A percentile compares a stretch with the other conserved stretches of the same genome.
phyloP scores from a whole-genome alignment of 495 filamentous ascomycete species.

The Entonaema liquescens region DNA sequence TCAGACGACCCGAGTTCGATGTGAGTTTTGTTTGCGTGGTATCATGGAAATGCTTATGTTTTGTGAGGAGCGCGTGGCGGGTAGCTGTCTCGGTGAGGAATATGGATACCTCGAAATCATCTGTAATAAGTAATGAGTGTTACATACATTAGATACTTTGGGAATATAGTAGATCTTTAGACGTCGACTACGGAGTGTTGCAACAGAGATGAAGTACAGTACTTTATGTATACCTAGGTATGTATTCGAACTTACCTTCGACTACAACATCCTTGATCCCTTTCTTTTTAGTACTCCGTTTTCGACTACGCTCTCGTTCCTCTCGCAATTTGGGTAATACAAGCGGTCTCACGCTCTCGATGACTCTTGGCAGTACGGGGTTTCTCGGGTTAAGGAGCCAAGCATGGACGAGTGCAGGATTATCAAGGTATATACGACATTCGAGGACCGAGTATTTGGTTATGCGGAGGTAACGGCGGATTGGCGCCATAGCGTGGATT shows the following conservation, averaged over 20 bases:
- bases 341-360: slow-evolving; percentile 80
- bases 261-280: slow-evolving; percentile 88
- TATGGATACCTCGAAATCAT: slow-evolving; percentile 93
- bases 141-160: slow-evolving; percentile 36
- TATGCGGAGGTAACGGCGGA: slow-evolving; percentile 83
- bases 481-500: slow-evolving; percentile 72
- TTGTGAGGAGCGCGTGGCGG: slow-evolving; percentile 87
- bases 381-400: slow-evolving; percentile 83
- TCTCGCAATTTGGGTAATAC: slow-evolving; percentile 91
- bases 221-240: slow-evolving; percentile 23
- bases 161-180: slow-evolving; percentile 23
- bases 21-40: slow-evolving; percentile 61
- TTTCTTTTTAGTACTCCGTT: slow-evolving; percentile 69
- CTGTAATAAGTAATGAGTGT: slow-evolving; percentile 63
- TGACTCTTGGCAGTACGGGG: slow-evolving; percentile 79
- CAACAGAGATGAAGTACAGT: slow-evolving; percentile 34
- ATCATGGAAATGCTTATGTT: slow-evolving; percentile 75
- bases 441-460: slow-evolving; percentile 92
- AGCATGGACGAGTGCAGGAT: slow-evolving; percentile 75
- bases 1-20: slow-evolving; percentile 67
- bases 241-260: slow-evolving; percentile 68
- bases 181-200: slow-evolving; percentile 10
- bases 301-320: slow-evolving; percentile 76
- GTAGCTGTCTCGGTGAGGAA: slow-evolving; percentile 89
- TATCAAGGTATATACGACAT: slow-evolving; percentile 93